Evolutionary conservation across 768 basidiomycete genomes (phyloP).

Genomic region (Amanita polypyramis): DNA sequence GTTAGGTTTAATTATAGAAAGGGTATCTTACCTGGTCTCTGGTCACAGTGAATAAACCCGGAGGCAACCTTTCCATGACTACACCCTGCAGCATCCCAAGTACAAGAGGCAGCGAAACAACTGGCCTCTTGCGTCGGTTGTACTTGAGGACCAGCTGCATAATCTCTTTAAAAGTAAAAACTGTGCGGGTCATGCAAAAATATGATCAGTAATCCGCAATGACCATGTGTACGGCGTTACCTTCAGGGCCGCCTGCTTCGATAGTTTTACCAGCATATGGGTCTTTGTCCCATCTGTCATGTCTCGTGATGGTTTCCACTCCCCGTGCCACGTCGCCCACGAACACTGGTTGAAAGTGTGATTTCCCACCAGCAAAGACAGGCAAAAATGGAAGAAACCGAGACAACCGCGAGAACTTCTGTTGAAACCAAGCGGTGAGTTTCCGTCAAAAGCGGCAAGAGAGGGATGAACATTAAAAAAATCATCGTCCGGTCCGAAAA

Average conservation of each 20-base stretch:
- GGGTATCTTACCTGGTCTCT: slow-evolving; percentile 45
- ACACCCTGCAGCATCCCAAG: slow-evolving; percentile 57
- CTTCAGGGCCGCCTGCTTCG: slow-evolving; percentile 29
- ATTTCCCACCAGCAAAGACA: slow-evolving; percentile 62
- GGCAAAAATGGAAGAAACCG: slow-evolving; percentile 58
- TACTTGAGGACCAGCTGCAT: slow-evolving; percentile 54
- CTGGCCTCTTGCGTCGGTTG: slow-evolving; percentile 39
- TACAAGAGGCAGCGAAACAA: slow-evolving; percentile 54
- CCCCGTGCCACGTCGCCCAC: slow-evolving; percentile 56
- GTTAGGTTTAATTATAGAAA: background rate
- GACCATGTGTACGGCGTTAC: slow-evolving; percentile 12
- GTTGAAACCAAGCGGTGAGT: background rate
- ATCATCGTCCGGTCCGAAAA: slow-evolving; percentile 69
- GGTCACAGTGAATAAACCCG: slow-evolving; percentile 59
- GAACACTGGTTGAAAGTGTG: slow-evolving; percentile 65
- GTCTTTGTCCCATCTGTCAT: slow-evolving; percentile 29
- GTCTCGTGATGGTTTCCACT: slow-evolving; percentile 47
- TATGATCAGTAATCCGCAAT: background rate
- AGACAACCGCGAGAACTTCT: slow-evolving; percentile 58
- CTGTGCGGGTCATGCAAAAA: slow-evolving; percentile 21
- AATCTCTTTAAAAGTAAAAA: slow-evolving; percentile 55
- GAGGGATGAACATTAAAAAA: slow-evolving; percentile 53
- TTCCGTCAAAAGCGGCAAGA: slow-evolving; percentile 14
- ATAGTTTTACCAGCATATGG: slow-evolving; percentile 41
- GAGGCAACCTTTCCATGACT: slow-evolving; percentile 52